Evolutionary conservation across 2,329 filamentous ascomycete species (phyloP), one percentile per base, ranked within the genome.

Genomic region (Clarireedia homoeocarpa): DNA sequence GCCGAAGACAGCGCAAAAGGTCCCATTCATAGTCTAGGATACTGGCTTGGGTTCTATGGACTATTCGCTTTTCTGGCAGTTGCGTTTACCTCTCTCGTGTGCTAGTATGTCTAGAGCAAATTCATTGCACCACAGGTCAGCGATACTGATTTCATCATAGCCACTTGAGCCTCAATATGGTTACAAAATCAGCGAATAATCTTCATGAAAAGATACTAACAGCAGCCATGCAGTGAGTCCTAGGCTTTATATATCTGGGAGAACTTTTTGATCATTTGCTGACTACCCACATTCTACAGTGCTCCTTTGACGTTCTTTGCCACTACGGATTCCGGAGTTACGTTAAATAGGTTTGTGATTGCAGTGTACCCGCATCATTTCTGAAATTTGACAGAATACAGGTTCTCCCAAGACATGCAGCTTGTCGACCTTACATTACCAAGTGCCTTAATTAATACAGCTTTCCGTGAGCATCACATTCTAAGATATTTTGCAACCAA

Each of bases 141-240:
- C 27, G 10, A 36, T 23, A 36, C 47, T 48, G 36, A 48, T 36
- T 12, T 48, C 4, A 48, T 48, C 12, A 23, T 27, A 40, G 34
- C 24, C 48, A 50, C 14, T 87, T 2, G 77, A 73, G 79, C 42
- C 75, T 80, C 38, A 51, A 27, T n/a, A 34, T 51, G 14, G 36
- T 44, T 30, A 27, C 26, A 15, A 51, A 14, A n/a, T 51, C 49
- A 23, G 17, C 26, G 17, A 23, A 27, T 15, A 70, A 61, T 36
- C 76, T 81, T 56, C 79, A 82, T 58, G 69, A 69, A 55, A 73
- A 67, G 39, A 67, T 81, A 0, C 66, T 81, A 6, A 69, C 69
- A 14, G 78, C 77, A 2, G 76, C 79, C 5, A 55, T 61, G 39
- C 39, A 20, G 39, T 42, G 17, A 42, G 39, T 42, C 15, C 15